These are phyloP conservation scores for Puccinia horiana DNA, from an alignment of 1,284 basidiomycete species.

Conservation along the genomic window DNA sequence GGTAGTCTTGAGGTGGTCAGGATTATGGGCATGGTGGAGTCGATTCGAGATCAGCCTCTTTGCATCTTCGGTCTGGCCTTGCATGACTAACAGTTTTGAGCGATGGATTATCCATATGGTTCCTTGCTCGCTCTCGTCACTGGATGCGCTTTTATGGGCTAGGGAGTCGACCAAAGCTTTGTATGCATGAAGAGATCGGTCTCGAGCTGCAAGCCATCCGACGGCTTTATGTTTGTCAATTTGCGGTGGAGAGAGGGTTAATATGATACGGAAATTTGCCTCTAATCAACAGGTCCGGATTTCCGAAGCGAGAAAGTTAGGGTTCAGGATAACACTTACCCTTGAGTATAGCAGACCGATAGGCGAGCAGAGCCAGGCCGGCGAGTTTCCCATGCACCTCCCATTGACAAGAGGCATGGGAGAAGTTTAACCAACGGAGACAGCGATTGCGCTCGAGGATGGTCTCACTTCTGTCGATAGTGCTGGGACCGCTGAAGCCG, in stretches of 20 bases:
- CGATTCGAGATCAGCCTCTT: conserved; percentile 4
- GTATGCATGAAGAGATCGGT: conserved; percentile 24
- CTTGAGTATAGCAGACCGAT: conserved; percentile 30
- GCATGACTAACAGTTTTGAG: not conserved
- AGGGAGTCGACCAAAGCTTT: conserved; percentile 16
- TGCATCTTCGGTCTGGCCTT: conserved; percentile 20
- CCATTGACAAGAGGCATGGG: conserved; percentile 17
- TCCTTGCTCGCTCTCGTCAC: not conserved
- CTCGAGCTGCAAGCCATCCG: conserved; percentile 29
- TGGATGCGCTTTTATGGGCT: not conserved
- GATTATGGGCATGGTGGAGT: not conserved
- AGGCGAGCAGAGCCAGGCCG: conserved; percentile 11
- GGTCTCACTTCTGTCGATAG: not conserved
- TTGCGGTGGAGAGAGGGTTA: not conserved
- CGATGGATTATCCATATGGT: conserved; percentile 19
- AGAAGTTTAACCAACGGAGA: conserved; percentile 25
- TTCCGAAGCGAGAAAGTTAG: not conserved
- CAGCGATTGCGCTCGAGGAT: conserved; percentile 13
- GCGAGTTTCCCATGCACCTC: conserved; percentile 41
- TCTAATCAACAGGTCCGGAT: not conserved
- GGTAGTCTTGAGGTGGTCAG: not conserved
- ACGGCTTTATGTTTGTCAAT: conserved; percentile 14
- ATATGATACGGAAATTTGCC: not conserved
- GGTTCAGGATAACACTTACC: not conserved
- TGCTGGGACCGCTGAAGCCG: conserved; percentile 19